Base-by-base conservation (phyloP, 257 asterid species). In the Ballota nigra region DNA sequence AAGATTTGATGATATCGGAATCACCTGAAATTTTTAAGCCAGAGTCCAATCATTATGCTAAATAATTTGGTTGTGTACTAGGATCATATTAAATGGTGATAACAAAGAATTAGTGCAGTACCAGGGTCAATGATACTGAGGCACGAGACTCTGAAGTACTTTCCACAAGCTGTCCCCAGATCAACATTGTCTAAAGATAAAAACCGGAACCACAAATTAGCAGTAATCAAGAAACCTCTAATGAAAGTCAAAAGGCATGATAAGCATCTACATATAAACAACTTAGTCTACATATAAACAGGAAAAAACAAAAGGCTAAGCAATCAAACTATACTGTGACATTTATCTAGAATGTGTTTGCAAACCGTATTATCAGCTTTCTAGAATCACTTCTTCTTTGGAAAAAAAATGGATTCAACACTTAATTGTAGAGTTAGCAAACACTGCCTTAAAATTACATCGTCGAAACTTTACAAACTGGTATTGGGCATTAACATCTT, bases 51-150 rank as follows among this genome's bases (percentile, higher is more conserved):
- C 2, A 22, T 43, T 31, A 22, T 15, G 12, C 5, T 9, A 4
- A 20, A n/a, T 22, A 29, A 29, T 33, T 19, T 20, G 56, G 5
- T 8, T 24, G 34, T 40, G 31, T 20, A 53, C 31, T 41, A 11
- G 16, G 16, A 47, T 5, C 2, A 13, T 20, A 52, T 5, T 33
- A n/a, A 43, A 23, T 2, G 28, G 1, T 12, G 16, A 11, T 13
- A 55, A 0, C 18, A 38, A 22, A 69, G 55, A 3, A 20, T 5
- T 19, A 19, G 53, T 13, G 8, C 1, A 8, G 36, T 74, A 87
- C 92, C 96, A 24, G 91, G 88, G 51, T 90, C 96, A 20, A 90
- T 33, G 55, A 90, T 86, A 79, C 97, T 88, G 65, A 90, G 93
- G 85, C 96, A 90, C 10, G 96, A 90, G 23, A 88, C 97, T 0